Percentiles rank a stretch among this genome's conserved stretches.
phyloP scores from a whole-genome alignment of 495 filamentous ascomycete species.

The Glutinoglossum americanum region DNA sequence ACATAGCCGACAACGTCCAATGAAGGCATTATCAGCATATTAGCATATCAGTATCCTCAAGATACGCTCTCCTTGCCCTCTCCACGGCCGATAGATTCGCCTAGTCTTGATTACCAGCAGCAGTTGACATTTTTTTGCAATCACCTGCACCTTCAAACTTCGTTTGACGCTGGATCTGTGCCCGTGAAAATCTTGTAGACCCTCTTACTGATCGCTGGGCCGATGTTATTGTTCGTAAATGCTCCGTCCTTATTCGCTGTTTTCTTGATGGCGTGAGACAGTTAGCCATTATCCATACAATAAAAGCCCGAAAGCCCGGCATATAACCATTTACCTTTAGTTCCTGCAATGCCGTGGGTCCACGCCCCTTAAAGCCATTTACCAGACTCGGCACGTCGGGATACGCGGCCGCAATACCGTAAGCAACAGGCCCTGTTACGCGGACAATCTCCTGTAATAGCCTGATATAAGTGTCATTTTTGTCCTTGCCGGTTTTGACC shows the following conservation, averaged over 20 bases:
- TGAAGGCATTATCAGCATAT: neutral
- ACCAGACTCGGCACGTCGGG: slow-evolving; percentile 34
- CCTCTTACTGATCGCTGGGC: slow-evolving; percentile 46
- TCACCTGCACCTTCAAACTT: slow-evolving; percentile 26
- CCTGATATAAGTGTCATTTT: slow-evolving; percentile 46
- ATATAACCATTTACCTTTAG: slow-evolving; percentile 22
- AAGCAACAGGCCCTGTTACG: slow-evolving; percentile 51
- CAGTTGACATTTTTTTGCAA: neutral
- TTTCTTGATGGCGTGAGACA: slow-evolving; percentile 23
- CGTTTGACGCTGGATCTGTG: slow-evolving; percentile 38
- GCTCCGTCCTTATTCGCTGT: slow-evolving; percentile 45
- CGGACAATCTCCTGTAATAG: slow-evolving; percentile 64
- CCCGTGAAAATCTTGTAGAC: slow-evolving; percentile 57
- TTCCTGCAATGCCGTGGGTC: slow-evolving; percentile 36
- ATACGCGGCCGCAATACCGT: slow-evolving; percentile 44
- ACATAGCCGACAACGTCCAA: neutral
- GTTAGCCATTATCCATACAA: neutral
- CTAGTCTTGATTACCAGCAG: neutral
- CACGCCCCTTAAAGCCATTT: slow-evolving; percentile 32
- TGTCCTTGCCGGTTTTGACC: slow-evolving; percentile 48
- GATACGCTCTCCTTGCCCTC: neutral
- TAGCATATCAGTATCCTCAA: neutral
- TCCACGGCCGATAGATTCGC: neutral
- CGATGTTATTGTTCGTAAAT: slow-evolving; percentile 40
- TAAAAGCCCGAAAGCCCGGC: neutral